phyloP scores from a whole-genome alignment of 352 stramenopile species.

The Phytopythium kandeliae region DNA sequence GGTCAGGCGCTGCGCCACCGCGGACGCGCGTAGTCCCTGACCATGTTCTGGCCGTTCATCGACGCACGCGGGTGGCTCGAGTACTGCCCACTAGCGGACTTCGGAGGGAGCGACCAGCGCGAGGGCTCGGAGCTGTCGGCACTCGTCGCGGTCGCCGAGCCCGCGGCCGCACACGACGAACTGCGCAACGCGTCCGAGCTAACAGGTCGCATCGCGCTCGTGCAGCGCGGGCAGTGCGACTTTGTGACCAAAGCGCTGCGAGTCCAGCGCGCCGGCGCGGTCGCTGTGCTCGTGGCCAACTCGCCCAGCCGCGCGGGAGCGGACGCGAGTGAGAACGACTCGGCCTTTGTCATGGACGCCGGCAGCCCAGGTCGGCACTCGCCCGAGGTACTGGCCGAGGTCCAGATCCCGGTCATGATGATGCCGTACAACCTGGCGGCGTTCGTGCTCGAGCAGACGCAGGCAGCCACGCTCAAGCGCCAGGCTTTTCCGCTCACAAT shows the following conservation, averaged over 20 bases:
- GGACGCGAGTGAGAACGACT: conserved; percentile 12
- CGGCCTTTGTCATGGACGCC: conserved; percentile 72
- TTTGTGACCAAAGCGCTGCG: conserved; percentile 75
- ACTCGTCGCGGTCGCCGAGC: conserved; percentile 48
- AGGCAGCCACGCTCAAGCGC: conserved; percentile 37
- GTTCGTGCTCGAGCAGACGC: conserved; percentile 47
- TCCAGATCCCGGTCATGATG: conserved; percentile 64
- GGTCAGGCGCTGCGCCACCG: no score
- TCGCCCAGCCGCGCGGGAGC: conserved; percentile 11
- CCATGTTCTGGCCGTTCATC: conserved; percentile 74
- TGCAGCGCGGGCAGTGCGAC: conserved; percentile 66
- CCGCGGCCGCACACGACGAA: conserved; percentile 38
- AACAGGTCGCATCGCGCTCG: conserved; percentile 49
- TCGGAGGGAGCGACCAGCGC: conserved; percentile 31
- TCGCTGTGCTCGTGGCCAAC: conserved; percentile 70
- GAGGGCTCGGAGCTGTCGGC: conserved; percentile 49
- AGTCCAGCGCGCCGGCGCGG: conserved; percentile 55
- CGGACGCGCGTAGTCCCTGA: no score
- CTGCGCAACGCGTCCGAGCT: conserved; percentile 45
- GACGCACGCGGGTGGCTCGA: conserved; percentile 46
- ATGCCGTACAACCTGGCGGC: conserved; percentile 33
- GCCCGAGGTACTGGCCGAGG: conserved; percentile 12
- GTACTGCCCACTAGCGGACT: conserved; percentile 69
- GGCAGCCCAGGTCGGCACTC: conserved; percentile 19
- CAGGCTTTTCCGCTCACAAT: conserved; percentile 38